Base-by-base conservation (phyloP, 352 stramenopile species). In the Phytophthora rubi region DNA sequence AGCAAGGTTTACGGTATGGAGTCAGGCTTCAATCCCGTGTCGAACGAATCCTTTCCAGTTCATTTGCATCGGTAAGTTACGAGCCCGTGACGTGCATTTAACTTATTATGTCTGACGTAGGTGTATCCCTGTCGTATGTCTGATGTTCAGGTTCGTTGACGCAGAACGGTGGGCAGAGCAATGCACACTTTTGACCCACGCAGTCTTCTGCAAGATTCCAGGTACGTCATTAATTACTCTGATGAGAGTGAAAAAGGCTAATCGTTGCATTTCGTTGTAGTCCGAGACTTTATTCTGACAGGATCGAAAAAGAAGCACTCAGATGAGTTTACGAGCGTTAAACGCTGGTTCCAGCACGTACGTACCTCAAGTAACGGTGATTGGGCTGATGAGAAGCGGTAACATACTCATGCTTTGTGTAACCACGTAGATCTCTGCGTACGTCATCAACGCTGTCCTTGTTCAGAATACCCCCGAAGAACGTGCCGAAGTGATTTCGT, bases 301-400 rank as follows among this genome's bases (percentile, higher is more conserved):
- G 69, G 79, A 18, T 88, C 80, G 15, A 93, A 91, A 56, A 76
- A 77, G 6, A 52, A 64, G 13, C 82, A 89, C 61, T 90, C 80
- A 1, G 30, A 62, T 33, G 76, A 91, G 26, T 96, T 94, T 54
- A 65, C 80, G 37, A 79, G 74, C 33, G 82, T 85, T 18, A 93
- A 89, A 58, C 84, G 81, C 9, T 96, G 88, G 88, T 95, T 95
- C 61, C 88, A 95, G 58, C 86, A 96, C 65, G 89, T 96, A 80
- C 15, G 84, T 72, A 30, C 6, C 16, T 55, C 30, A 51, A 10
- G 64, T 56, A 49, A 10, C 4, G 16, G 1, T 44, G 57, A 13
- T 7, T 15, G n/a, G 44, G 33, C 16, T 18, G 4, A 53, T 18
- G 33, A 32, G 21, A 37, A 21, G 33, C 30, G 4, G 23, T 71